Evolutionary conservation across 371 early-diverging fungal species (phyloP), one percentile per base, ranked within the genome.

Genomic region (Mortierella polycephala): DNA sequence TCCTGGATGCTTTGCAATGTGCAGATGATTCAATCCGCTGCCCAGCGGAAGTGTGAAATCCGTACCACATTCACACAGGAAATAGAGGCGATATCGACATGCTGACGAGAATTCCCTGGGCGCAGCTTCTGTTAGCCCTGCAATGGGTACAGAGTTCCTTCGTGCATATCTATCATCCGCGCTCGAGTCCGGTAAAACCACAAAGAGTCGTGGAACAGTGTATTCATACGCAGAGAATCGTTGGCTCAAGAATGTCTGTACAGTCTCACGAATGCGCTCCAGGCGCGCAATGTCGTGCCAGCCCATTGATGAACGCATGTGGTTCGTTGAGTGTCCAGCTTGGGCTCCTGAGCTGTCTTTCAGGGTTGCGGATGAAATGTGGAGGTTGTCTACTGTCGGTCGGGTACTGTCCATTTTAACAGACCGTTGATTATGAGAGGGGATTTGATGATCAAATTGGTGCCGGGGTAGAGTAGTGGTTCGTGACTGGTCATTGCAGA

Each of bases 11-110:
- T 71, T 71, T 18, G 72, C 77, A 39, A 77, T 77, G 16, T 77
- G 77, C 10, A 77, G 53, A 30, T 77, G 77, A 45, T 77, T 77
- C 40, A 77, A 41, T 57, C 72, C 77, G n/a, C 77, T 77, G 45
- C 77, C 77, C 18, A 77, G 67, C 13, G 77, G 77, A 2, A 67
- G 51, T n/a, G 72, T 71, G 54, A 71, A 77, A 23, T 69, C 64
- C 10, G 65, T 37, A 16, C 69, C 64, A 20, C 77, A 77, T 21
- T 77, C 77, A 23, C 77, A 77, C 42, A 77, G 49, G 23, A 77
- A 71, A 45, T 64, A 77, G 47, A 77, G 65, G 7, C 77, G 71
- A 52, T 62, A 71, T 14, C 59, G 64, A 9, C 54, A 30, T 40
- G 16, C 7, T 13, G 47, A 37, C 16, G 57, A 30, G 5, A 47